Percentiles rank a stretch among this genome's conserved stretches.
These are phyloP conservation scores for Morella rubra DNA, from an alignment of 306 rosid species.

Conservation along the genomic window DNA sequence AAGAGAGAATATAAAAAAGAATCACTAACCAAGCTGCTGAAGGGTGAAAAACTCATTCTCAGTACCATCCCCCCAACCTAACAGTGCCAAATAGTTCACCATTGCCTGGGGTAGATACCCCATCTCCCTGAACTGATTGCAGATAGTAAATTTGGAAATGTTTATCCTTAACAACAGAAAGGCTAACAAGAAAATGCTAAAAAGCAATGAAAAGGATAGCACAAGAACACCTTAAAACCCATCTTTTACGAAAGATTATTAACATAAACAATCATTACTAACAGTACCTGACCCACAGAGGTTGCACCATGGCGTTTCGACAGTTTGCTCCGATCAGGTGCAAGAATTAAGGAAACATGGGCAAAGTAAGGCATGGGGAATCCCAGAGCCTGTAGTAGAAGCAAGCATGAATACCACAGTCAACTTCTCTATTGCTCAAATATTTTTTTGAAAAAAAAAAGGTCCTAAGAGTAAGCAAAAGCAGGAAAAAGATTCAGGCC, in stretches of 20 bases:
- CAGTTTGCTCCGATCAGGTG: conserved; percentile 93
- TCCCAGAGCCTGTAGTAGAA: conserved; percentile 66
- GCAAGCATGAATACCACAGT: conserved; percentile 23
- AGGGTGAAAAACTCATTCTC: conserved; percentile 86
- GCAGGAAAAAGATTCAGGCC: conserved; percentile 11
- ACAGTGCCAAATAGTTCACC: conserved; percentile 90
- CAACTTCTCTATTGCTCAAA: conserved; percentile 18
- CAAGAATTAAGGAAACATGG: conserved; percentile 93
- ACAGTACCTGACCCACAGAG: conserved; percentile 85
- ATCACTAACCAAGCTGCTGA: conserved; percentile 76
- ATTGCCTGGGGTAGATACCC: conserved; percentile 91
- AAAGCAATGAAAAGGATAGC: conserved; percentile 1
- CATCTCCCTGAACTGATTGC: conserved; percentile 87
- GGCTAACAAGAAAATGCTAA: neutral
- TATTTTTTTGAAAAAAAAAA: neutral
- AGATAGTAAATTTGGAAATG: conserved; percentile 25
- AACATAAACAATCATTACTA: conserved; percentile 8
- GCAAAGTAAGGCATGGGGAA: conserved; percentile 77
- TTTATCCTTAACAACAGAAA: conserved; percentile 13
- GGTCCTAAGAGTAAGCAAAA: conserved; percentile 7
- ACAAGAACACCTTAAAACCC: conserved; percentile 2
- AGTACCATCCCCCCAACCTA: conserved; percentile 99
- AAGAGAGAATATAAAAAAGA: conserved; percentile 17
- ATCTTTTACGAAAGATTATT: neutral
- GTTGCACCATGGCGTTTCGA: conserved; percentile 99